A percentile compares a stretch with the other conserved stretches of the same genome.
These are phyloP conservation scores for Leptodontidium sp. DNA, from an alignment of 2,329 filamentous ascomycete species.

Conservation along the genomic window DNA sequence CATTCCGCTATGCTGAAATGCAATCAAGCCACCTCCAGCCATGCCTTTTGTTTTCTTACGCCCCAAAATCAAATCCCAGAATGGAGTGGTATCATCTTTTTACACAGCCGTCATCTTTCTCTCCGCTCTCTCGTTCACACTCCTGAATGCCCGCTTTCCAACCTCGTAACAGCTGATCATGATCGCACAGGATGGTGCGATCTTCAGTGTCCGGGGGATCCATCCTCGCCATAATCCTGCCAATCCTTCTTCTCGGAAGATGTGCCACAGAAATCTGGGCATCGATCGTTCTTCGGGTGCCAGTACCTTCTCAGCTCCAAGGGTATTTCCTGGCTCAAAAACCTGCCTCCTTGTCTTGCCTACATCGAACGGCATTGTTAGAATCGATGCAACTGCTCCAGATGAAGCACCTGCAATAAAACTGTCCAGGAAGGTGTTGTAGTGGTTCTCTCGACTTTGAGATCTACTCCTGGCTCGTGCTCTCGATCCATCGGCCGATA, in stretches of 20 bases:
- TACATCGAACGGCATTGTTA: slow-evolving; percentile 96
- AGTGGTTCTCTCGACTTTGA: slow-evolving; percentile 74
- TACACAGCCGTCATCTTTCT: slow-evolving; percentile 37
- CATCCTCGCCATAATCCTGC: slow-evolving; percentile 88
- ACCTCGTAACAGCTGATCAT: slow-evolving; percentile 99
- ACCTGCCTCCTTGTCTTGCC: slow-evolving; percentile 96
- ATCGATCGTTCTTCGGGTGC: slow-evolving; percentile 81
- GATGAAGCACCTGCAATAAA: slow-evolving; percentile 87
- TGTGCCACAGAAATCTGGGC: slow-evolving; percentile 86
- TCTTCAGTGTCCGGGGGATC: slow-evolving; percentile 90
- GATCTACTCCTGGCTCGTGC: slow-evolving; percentile 59
- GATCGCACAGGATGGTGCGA: slow-evolving; percentile 95
- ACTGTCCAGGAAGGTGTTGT: slow-evolving; percentile 83
- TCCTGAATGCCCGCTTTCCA: slow-evolving; percentile 85
- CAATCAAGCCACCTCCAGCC: slow-evolving; percentile 20
- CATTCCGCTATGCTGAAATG: slow-evolving; percentile 39
- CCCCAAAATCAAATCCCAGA: slow-evolving; percentile 25
- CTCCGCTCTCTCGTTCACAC: slow-evolving; percentile 68
- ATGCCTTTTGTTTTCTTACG: slow-evolving; percentile 25
- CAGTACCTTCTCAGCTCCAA: slow-evolving; percentile 48
- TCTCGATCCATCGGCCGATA: slow-evolving; percentile 51
- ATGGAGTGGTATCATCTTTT: slow-evolving; percentile 33
- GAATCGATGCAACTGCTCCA: slow-evolving; percentile 83
- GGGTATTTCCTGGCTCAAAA: slow-evolving; percentile 61
- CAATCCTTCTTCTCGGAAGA: slow-evolving; percentile 84